Evolutionary conservation across 768 basidiomycete species (phyloP).

Genomic region (Roridomyces roridus): DNA sequence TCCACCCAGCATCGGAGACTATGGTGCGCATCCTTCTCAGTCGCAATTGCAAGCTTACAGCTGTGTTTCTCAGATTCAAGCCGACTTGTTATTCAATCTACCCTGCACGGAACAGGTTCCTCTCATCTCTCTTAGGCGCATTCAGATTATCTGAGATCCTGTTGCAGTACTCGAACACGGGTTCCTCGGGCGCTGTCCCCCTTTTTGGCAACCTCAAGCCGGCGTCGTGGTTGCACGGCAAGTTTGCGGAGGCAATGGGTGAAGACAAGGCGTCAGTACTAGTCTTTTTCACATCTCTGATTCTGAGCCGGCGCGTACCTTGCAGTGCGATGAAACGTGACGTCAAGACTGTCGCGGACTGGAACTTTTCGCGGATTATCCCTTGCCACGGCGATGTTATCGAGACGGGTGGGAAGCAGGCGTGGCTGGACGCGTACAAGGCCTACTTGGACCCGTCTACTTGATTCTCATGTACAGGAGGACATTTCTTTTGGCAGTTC

Average conservation of each 20-base stretch:
- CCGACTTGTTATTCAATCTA: conserved; percentile 85
- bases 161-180: conserved; percentile 48
- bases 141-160: neutral
- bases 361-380: conserved; percentile 80
- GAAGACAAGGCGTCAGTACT: conserved; percentile 47
- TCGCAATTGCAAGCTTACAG: neutral
- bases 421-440: conserved; percentile 39
- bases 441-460: conserved; percentile 23
- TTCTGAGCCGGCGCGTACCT: neutral
- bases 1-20: conserved; percentile 72
- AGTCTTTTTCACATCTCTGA: neutral
- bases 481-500: no score
- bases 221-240: conserved; percentile 40
- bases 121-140: neutral
- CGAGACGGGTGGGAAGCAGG: conserved; percentile 53
- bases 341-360: conserved; percentile 66
- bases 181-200: conserved; percentile 28
- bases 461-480: no score
- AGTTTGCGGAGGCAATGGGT: conserved; percentile 37
- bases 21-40: conserved; percentile 47
- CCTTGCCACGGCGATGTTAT: conserved; percentile 74
- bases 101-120: conserved; percentile 77
- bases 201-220: conserved; percentile 39
- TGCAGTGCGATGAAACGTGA: conserved; percentile 65
- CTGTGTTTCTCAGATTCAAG: conserved; percentile 50